phyloP scores from a whole-genome alignment of 2,329 filamentous ascomycete genomes.

The Pyricularia grisea region DNA sequence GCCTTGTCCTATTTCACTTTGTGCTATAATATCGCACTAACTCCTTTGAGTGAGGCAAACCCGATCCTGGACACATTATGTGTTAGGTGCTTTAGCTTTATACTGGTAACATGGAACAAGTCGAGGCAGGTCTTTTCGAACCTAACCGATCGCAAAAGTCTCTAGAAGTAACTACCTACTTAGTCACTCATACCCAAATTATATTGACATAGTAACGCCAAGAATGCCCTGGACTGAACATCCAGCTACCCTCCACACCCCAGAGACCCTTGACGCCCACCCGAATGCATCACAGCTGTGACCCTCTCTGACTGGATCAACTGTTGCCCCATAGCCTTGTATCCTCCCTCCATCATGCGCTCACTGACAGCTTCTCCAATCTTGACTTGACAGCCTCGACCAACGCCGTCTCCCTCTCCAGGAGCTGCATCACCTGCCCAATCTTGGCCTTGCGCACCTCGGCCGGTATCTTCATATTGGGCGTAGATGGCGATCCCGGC shows the following conservation, averaged over 20 bases:
- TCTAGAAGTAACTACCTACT: not conserved
- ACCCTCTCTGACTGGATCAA: not conserved
- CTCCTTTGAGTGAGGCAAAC: not conserved
- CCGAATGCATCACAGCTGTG: not conserved
- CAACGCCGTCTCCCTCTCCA: conserved; percentile 58
- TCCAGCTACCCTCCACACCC: not conserved
- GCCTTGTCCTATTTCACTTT: not conserved
- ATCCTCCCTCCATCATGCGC: conserved; percentile 2
- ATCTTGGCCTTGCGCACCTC: conserved; percentile 56
- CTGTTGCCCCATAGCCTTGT: not conserved
- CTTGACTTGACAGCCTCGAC: conserved; percentile 57
- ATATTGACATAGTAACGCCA: not conserved
- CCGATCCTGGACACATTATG: not conserved
- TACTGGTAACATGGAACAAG: not conserved
- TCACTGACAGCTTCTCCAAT: conserved; percentile 44
- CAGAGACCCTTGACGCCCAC: not conserved
- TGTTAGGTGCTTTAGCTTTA: not conserved
- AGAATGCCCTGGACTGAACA: not conserved
- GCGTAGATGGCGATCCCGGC: conserved; percentile 17
- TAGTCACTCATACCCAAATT: not conserved
- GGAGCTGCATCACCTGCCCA: conserved; percentile 49
- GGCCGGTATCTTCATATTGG: conserved; percentile 42
- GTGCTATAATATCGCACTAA: too few species aligned
- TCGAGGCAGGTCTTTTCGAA: not conserved
- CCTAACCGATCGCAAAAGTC: not conserved